These are phyloP conservation scores for Cetraspora pellucida DNA, from an alignment of 192 early-diverging fungal genomes.

Conservation along the genomic window DNA sequence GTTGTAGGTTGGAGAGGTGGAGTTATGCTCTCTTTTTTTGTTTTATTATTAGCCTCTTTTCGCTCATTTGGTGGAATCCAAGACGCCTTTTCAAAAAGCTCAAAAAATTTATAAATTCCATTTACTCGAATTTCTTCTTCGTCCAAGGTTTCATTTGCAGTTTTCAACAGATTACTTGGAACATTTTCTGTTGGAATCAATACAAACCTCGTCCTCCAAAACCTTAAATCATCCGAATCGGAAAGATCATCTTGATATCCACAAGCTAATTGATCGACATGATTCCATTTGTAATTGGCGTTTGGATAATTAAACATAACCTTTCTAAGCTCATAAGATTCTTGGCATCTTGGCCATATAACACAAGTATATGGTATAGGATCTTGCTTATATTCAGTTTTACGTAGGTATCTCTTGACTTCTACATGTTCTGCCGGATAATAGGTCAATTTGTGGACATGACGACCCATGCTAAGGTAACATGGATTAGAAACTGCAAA, in stretches of 20 bases:
- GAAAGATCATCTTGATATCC: conserved; percentile 83
- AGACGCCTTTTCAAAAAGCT: conserved; percentile 70
- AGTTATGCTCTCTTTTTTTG: conserved; percentile 41
- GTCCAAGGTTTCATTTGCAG: conserved; percentile 67
- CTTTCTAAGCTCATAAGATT: conserved; percentile 57
- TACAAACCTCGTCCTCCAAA: conserved; percentile 89
- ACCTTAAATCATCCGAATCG: conserved; percentile 64
- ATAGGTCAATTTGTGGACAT: conserved; percentile 81
- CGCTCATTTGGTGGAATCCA: conserved; percentile 52
- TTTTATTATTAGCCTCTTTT: conserved; percentile 32
- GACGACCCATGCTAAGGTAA: conserved; percentile 89
- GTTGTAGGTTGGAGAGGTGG: conserved; percentile 44
- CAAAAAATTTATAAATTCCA: conserved; percentile 85
- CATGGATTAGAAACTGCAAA: conserved; percentile 47
- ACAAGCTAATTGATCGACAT: conserved; percentile 86
- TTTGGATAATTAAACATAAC: conserved; percentile 80
- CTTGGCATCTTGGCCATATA: conserved; percentile 81
- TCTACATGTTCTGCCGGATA: conserved; percentile 71
- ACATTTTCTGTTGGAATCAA: conserved; percentile 80
- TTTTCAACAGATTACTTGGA: conserved; percentile 48
- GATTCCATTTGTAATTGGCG: conserved; percentile 90
- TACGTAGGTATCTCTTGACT: conserved; percentile 84
- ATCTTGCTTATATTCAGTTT: conserved; percentile 57
- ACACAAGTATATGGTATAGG: conserved; percentile 74
- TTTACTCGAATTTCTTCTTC: conserved; percentile 88